Evolutionary conservation across 169 alveolate species (phyloP).

Genomic region (Ichthyophthirius multifiliis): DNA sequence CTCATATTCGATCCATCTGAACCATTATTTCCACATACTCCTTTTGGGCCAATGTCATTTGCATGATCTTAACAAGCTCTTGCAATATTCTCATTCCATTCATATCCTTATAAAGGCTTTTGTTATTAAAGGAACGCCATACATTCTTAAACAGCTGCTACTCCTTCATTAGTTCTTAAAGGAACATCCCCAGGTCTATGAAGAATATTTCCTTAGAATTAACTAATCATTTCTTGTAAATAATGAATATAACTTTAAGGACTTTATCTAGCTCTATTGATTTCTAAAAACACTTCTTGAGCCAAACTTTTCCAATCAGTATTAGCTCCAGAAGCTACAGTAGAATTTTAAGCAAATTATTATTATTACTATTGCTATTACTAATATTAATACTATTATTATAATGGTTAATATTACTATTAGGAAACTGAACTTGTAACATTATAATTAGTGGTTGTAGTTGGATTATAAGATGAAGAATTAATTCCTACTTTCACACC

Average conservation of each 20-base stretch:
- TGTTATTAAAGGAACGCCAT: conserved; percentile 34
- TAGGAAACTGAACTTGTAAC: too few species aligned
- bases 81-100: conserved; percentile 45
- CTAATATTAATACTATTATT: too few species aligned
- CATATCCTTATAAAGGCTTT: conserved; percentile 34
- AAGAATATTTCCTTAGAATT: conserved; percentile 22
- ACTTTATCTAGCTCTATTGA: conserved; percentile 24
- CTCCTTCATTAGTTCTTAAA: conserved; percentile 39
- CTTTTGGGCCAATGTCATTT: conserved; percentile 76
- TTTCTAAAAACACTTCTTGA: conserved; percentile 13
- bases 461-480: too few species aligned
- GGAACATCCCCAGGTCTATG: conserved; percentile 29
- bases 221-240: conserved; percentile 1
- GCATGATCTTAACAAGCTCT: conserved; percentile 72
- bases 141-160: conserved; percentile 39
- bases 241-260: conserved; percentile 10
- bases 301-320: too few species aligned
- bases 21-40: conserved; percentile 47
- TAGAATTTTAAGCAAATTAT: too few species aligned
- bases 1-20: conserved; percentile 63
- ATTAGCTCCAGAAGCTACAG: too few species aligned
- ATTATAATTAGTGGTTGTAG: too few species aligned
- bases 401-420: too few species aligned
- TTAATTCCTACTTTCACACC: too few species aligned
- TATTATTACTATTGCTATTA: too few species aligned